These are phyloP conservation scores for Comarum palustre DNA, from an alignment of 306 rosid species.

Conservation along the genomic window DNA sequence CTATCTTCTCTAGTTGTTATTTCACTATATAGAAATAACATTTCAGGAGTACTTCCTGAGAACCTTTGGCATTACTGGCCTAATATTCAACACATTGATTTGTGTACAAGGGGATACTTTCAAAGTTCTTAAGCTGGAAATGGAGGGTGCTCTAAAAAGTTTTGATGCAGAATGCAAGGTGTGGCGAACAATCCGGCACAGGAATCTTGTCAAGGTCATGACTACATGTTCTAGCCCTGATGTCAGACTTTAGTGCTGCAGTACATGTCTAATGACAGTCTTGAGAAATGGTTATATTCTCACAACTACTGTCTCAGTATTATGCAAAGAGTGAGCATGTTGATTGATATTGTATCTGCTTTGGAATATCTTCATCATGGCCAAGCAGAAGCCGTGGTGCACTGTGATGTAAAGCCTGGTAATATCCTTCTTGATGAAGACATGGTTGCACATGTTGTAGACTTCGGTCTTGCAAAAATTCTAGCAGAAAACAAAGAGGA, in stretches of 20 bases:
- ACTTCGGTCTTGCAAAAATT: slow-evolving; percentile 27
- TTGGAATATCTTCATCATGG: slow-evolving; percentile 27
- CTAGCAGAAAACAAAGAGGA: background rate
- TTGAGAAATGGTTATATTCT: background rate
- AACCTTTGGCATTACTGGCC: background rate
- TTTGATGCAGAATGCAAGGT: background rate
- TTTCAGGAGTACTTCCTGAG: background rate
- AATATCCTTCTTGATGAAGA: slow-evolving; percentile 36
- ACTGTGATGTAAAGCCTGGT: slow-evolving; percentile 39
- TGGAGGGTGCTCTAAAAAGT: background rate
- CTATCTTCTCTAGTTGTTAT: background rate
- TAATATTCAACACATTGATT: background rate
- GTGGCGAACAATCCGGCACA: background rate
- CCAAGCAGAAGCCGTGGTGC: slow-evolving; percentile 22
- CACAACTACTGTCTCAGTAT: background rate
- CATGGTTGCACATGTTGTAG: slow-evolving; percentile 39
- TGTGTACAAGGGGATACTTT: background rate
- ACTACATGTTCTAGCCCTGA: background rate
- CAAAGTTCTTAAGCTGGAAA: background rate
- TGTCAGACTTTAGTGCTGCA: background rate
- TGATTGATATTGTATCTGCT: background rate
- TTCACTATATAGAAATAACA: background rate
- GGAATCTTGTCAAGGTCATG: background rate
- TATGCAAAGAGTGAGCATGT: background rate
- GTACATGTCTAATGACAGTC: background rate